Conservation (phyloP, 2,329 filamentous ascomycete species). For the Cytospora piceae region DNA sequence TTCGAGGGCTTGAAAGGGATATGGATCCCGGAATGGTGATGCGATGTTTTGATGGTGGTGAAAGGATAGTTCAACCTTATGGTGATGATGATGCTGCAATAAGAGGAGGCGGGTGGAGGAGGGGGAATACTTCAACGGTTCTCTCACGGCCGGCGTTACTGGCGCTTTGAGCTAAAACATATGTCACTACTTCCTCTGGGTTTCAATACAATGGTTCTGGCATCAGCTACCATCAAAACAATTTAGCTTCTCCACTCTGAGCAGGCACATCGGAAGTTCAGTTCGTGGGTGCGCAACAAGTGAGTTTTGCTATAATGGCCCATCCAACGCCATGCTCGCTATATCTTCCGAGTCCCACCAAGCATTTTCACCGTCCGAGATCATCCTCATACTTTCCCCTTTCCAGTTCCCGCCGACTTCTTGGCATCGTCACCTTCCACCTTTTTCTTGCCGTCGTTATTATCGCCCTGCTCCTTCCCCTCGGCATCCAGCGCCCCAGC, state of each 20-base stretch:
- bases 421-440: not conserved
- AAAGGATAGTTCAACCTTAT: slow-evolving; percentile 10
- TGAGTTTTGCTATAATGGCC: slow-evolving; percentile 6
- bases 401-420: not conserved
- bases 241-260: slow-evolving; percentile 5
- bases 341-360: not conserved
- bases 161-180: slow-evolving; percentile 7
- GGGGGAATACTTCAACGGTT: slow-evolving; percentile 21
- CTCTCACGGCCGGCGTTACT: slow-evolving; percentile 8
- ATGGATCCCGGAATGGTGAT: not conserved
- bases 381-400: not conserved
- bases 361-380: not conserved
- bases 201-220: not conserved
- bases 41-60: not conserved
- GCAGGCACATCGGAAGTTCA: not conserved
- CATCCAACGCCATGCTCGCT: slow-evolving; percentile 23
- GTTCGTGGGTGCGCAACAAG: slow-evolving; percentile 7
- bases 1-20: slow-evolving; percentile 36
- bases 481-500: not conserved
- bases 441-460: not conserved
- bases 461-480: not conserved
- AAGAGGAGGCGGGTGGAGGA: not conserved
- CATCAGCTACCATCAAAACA: not conserved
- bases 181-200: not conserved
- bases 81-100: not conserved